A percentile compares a stretch with the other conserved stretches of the same genome.
phyloP scores from a whole-genome alignment of 2,329 filamentous ascomycete genomes.

The Nectriaceae sp. region DNA sequence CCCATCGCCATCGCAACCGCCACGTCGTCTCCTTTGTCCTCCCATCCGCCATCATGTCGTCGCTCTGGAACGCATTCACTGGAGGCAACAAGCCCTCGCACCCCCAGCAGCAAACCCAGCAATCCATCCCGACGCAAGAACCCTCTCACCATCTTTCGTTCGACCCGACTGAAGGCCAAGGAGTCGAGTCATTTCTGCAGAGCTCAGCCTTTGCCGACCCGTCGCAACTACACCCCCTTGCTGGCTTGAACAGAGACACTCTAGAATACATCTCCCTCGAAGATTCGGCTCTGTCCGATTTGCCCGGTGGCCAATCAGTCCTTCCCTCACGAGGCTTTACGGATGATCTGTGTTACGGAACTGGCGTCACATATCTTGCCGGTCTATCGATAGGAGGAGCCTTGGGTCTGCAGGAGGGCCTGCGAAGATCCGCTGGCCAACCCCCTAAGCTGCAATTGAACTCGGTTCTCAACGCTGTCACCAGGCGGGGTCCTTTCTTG shows the following conservation, averaged over 20 bases:
- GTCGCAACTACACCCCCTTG: slow-evolving; percentile 85
- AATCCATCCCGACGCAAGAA: slow-evolving; percentile 43
- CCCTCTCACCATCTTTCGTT: slow-evolving; percentile 60
- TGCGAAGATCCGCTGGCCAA: slow-evolving; percentile 73
- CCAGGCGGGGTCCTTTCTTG: slow-evolving; percentile 87
- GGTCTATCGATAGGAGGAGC: slow-evolving; percentile 82
- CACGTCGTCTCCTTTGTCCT: slow-evolving; percentile 9
- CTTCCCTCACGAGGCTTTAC: slow-evolving; percentile 96
- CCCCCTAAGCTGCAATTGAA: slow-evolving; percentile 92
- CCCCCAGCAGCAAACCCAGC: slow-evolving; percentile 39
- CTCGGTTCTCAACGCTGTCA: slow-evolving; percentile 92
- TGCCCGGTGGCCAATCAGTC: slow-evolving; percentile 83
- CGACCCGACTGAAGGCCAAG: slow-evolving; percentile 72
- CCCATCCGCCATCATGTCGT: slow-evolving; percentile 47
- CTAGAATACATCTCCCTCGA: slow-evolving; percentile 95
- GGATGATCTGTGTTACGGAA: slow-evolving; percentile 97
- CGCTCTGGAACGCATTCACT: slow-evolving; percentile 64
- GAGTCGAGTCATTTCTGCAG: slow-evolving; percentile 84
- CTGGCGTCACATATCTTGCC: slow-evolving; percentile 90
- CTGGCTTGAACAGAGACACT: slow-evolving; percentile 87
- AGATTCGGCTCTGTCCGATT: slow-evolving; percentile 83
- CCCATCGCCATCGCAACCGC: slow-evolving; percentile 19
- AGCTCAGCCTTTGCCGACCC: slow-evolving; percentile 80
- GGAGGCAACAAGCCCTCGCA: slow-evolving; percentile 54
- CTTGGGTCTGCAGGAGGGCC: slow-evolving; percentile 90